Evolutionary conservation across 1,284 basidiomycete species (phyloP).

Genomic region (Rhodotorula sp.): DNA sequence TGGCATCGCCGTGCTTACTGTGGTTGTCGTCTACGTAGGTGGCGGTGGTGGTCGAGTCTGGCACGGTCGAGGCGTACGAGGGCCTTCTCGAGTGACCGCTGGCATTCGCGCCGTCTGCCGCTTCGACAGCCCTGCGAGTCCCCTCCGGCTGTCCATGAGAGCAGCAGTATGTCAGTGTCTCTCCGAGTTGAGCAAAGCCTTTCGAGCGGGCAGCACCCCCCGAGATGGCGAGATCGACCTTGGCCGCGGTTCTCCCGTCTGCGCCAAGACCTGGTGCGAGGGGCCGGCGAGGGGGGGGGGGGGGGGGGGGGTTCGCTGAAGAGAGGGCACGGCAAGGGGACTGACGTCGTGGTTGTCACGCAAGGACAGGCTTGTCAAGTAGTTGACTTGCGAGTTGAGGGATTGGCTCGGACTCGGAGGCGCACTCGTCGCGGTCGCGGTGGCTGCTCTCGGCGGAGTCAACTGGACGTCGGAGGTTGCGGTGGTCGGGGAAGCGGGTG

Average conservation of each 20-base stretch:
- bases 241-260: too few species aligned
- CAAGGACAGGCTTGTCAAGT: conserved; percentile 10
- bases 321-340: too few species aligned
- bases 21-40: not conserved
- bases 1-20: not conserved
- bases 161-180: too few species aligned
- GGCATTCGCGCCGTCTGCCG: not conserved
- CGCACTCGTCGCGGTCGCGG: not conserved
- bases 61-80: conserved; percentile 38
- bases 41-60: conserved; percentile 20
- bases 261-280: too few species aligned
- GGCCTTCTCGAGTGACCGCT: conserved; percentile 30
- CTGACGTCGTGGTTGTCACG: conserved; percentile 37
- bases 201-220: too few species aligned
- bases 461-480: not conserved
- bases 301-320: too few species aligned
- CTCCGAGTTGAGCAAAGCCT: too few species aligned
- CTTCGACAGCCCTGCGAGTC: conserved; percentile 20
- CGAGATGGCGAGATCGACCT: too few species aligned
- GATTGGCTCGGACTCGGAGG: conserved; percentile 16
- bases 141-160: conserved; percentile 25
- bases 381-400: conserved; percentile 12
- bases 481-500: not conserved
- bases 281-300: too few species aligned
- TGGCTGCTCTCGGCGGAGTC: not conserved